These are phyloP conservation scores for Brassica nigra DNA, from an alignment of 345 rosid genomes.

Conservation along the genomic window DNA sequence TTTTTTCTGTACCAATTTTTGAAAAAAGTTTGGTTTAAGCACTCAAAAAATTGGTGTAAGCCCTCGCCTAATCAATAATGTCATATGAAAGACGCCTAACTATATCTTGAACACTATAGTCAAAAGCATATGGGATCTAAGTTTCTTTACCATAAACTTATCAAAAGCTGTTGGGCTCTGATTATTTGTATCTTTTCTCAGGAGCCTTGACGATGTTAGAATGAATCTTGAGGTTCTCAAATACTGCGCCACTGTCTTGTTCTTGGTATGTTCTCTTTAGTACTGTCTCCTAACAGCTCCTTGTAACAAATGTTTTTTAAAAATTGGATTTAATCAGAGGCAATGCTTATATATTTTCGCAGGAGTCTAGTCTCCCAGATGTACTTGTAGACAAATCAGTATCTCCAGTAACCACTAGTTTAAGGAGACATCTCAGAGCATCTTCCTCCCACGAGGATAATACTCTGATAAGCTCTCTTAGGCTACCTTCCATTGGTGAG, in stretches of 20 bases:
- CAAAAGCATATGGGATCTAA: background rate
- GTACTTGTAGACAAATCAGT: slow-evolving; percentile 50
- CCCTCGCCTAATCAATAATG: background rate
- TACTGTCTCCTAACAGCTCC: slow-evolving; percentile 1
- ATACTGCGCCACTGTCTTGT: slow-evolving; percentile 85
- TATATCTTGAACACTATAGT: background rate
- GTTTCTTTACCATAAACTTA: background rate
- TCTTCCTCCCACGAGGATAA: slow-evolving; percentile 39
- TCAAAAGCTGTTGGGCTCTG: background rate
- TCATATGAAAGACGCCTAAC: background rate
- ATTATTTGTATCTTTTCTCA: slow-evolving; percentile 39
- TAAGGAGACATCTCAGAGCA: slow-evolving; percentile 57
- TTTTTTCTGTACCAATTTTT: too few relatives aligned
- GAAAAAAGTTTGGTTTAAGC: too few relatives aligned
- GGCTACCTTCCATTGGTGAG: slow-evolving; percentile 30
- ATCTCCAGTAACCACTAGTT: slow-evolving; percentile 62
- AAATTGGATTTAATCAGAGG: background rate
- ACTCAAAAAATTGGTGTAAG: too few relatives aligned
- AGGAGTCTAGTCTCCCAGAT: slow-evolving; percentile 89
- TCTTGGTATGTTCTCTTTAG: slow-evolving; percentile 61
- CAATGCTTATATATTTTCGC: slow-evolving; percentile 11
- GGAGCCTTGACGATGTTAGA: slow-evolving; percentile 94
- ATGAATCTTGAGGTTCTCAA: slow-evolving; percentile 96
- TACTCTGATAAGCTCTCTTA: slow-evolving; percentile 34
- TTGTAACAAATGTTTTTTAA: background rate